Evolutionary conservation across 2,329 filamentous ascomycete genomes (phyloP).

Genomic region (Penicillium sclerotigenum): DNA sequence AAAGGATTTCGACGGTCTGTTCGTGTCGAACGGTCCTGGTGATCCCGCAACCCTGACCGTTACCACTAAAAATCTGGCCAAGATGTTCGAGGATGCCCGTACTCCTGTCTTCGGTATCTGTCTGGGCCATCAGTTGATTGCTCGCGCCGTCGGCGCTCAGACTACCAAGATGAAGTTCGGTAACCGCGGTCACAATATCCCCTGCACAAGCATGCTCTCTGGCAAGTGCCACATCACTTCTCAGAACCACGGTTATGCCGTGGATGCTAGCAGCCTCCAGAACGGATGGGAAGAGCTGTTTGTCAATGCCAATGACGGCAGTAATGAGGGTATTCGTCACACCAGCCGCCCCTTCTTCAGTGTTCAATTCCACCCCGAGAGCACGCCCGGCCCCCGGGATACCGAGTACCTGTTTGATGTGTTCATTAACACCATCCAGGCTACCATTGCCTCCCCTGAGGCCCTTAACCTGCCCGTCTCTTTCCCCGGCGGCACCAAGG

Average conservation of each 20-base stretch:
- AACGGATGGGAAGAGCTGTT: conserved; percentile 89
- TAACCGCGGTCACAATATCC: conserved; percentile 98
- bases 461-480: conserved; percentile 69
- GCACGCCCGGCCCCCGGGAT: conserved; percentile 89
- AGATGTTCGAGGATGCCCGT: conserved; percentile 71
- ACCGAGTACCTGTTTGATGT: conserved; percentile 97
- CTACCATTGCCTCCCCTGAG: conserved; percentile 64
- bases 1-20: conserved; percentile 90
- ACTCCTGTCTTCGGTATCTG: conserved; percentile 96
- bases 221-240: conserved; percentile 98
- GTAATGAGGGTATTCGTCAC: conserved; percentile 96
- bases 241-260: conserved; percentile 95
- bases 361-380: conserved; percentile 99
- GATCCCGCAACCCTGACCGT: conserved; percentile 79
- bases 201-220: conserved; percentile 91
- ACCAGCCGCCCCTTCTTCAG: conserved; percentile 85
- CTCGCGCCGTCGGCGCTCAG: conserved; percentile 77
- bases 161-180: conserved; percentile 99
- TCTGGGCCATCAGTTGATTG: conserved; percentile 88
- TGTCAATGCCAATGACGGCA: conserved; percentile 96
- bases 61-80: conserved; percentile 75
- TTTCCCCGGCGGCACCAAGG: conserved; percentile 80
- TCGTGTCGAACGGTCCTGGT: conserved; percentile 96
- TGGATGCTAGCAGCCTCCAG: conserved; percentile 73
- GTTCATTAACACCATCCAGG: conserved; percentile 80